These are phyloP conservation scores for Podaxis sp. DNA, from an alignment of 768 basidiomycete species.

Conservation along the genomic window DNA sequence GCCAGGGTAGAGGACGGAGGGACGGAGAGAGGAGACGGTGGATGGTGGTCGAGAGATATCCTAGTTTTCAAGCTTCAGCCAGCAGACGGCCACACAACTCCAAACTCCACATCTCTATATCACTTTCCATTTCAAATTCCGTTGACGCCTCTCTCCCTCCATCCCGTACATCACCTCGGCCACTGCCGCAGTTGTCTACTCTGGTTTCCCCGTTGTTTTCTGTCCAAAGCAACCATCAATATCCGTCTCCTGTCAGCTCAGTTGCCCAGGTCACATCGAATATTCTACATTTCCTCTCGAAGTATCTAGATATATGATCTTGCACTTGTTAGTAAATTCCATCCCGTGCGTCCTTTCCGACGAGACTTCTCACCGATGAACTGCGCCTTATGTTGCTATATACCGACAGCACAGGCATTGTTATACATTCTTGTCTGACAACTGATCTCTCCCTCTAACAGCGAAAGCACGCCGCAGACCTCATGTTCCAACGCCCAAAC, in stretches of 20 bases:
- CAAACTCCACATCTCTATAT: not conserved
- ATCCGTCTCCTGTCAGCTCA: no score
- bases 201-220: no score
- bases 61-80: not conserved
- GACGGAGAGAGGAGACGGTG: not conserved
- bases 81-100: slow-evolving; percentile 3
- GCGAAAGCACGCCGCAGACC: not conserved
- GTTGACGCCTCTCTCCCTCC: not conserved
- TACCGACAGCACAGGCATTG: not conserved
- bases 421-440: not conserved
- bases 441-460: not conserved
- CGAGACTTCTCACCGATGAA: no score
- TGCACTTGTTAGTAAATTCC: no score
- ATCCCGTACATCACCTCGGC: not conserved
- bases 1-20: slow-evolving; percentile 3
- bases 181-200: not conserved
- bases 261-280: no score
- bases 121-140: not conserved
- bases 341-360: no score
- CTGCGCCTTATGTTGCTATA: not conserved
- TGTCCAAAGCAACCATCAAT: not conserved
- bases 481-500: not conserved
- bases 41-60: not conserved
- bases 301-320: no score
- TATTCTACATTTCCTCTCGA: no score